Evolutionary conservation across 2,329 filamentous ascomycete genomes (phyloP).

Genomic region (Byssochlamys sp.): DNA sequence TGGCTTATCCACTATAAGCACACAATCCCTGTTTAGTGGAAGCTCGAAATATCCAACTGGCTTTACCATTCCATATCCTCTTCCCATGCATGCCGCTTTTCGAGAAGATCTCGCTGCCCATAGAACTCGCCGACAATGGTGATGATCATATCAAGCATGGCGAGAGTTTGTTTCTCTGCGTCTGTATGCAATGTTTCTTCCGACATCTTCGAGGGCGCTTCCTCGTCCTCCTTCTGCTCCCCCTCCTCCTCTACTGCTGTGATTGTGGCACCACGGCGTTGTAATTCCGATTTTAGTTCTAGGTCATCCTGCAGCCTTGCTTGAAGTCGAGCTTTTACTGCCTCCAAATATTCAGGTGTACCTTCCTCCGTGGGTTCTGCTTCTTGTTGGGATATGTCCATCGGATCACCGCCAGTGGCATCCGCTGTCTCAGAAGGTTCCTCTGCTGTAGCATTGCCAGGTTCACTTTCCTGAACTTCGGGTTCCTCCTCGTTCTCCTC

Average conservation of each 20-base stretch:
- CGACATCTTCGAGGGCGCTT: constrained; percentile 23
- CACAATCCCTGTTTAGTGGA: background rate
- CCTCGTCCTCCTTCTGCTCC: constrained; percentile 14
- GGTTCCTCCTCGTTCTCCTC: constrained; percentile 5
- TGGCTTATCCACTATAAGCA: background rate
- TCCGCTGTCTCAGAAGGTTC: constrained; percentile 2
- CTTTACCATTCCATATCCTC: constrained; percentile 8
- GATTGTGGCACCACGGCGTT: constrained; percentile 1
- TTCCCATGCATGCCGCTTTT: constrained; percentile 54
- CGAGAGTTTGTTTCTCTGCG: constrained; percentile 34
- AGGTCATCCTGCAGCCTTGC: constrained; percentile 22
- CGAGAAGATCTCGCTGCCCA: constrained; percentile 76
- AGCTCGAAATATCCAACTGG: background rate
- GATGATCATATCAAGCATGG: constrained; percentile 85
- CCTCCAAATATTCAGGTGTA: constrained; percentile 34
- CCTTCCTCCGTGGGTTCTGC: background rate
- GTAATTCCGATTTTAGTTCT: constrained; percentile 25
- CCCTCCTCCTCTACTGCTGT: constrained; percentile 15
- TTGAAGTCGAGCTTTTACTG: constrained; percentile 40
- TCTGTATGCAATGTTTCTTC: constrained; percentile 23
- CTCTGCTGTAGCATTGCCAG: background rate
- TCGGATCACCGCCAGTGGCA: background rate
- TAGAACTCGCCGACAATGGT: constrained; percentile 81
- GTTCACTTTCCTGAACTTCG: background rate
- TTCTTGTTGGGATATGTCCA: background rate